Percentiles rank a stretch among this genome's conserved stretches.
Evolutionary conservation across 805 yeast species (phyloP).

Genomic region (Kuraishia piskuri): DNA sequence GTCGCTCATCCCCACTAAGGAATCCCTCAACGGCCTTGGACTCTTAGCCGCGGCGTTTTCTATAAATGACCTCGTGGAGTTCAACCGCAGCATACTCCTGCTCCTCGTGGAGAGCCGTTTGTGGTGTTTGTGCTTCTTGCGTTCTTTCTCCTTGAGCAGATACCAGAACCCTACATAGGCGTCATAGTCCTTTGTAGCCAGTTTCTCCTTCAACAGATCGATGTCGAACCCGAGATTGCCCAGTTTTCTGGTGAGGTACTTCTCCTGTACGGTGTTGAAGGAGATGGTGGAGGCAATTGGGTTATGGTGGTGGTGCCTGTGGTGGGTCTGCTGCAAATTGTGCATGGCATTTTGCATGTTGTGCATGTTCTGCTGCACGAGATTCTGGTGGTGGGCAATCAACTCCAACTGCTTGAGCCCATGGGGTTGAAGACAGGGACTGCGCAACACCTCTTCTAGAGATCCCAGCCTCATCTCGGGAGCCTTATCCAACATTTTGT

Average conservation of each 20-base stretch:
- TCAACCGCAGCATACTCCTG: conserved; percentile 20
- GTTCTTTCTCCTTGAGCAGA: conserved; percentile 47
- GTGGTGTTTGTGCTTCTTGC: conserved; percentile 21
- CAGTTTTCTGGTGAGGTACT: conserved; percentile 48
- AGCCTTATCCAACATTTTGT: conserved; percentile 52
- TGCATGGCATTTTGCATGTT: conserved; percentile 12
- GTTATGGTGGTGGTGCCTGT: conserved; percentile 13
- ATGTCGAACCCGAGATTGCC: conserved; percentile 56
- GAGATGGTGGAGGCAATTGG: conserved; percentile 22
- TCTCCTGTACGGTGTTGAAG: conserved; percentile 28
- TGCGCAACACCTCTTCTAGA: conserved; percentile 37
- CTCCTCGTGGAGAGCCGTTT: conserved; percentile 14
- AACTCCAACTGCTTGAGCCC: conserved; percentile 33
- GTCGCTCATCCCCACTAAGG: neutral
- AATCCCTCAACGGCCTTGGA: neutral
- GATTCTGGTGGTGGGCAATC: conserved; percentile 21
- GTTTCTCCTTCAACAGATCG: conserved; percentile 48
- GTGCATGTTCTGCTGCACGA: conserved; percentile 5
- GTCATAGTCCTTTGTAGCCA: conserved; percentile 54
- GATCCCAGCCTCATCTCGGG: conserved; percentile 54
- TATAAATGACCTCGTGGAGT: conserved; percentile 11
- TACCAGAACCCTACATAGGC: conserved; percentile 71
- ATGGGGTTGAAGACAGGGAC: conserved; percentile 40
- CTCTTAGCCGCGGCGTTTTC: neutral
- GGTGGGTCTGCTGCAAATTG: conserved; percentile 34